Conservation (phyloP, 2,329 filamentous ascomycete species). For the Orbilia blumenaviensis region DNA sequence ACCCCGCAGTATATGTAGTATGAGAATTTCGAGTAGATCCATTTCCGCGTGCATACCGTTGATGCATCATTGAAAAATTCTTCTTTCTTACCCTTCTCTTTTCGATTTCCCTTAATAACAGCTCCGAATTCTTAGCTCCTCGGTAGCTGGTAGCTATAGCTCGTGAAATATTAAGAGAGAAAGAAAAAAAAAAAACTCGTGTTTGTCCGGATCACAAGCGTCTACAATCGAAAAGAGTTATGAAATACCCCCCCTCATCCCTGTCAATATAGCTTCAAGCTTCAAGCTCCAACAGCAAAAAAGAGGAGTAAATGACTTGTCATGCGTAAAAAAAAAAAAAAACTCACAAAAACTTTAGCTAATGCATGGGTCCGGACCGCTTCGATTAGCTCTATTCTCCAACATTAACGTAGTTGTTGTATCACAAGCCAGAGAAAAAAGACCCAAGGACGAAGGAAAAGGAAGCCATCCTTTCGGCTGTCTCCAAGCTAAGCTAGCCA, state of each 20-base stretch:
- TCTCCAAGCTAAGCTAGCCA: neutral
- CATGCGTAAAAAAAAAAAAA: neutral
- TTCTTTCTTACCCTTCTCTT: too few species aligned
- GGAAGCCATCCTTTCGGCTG: neutral
- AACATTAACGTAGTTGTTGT: neutral
- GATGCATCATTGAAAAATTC: neutral
- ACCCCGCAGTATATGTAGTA: conserved; percentile 1
- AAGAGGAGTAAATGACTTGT: conserved; percentile 37
- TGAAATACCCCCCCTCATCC: neutral
- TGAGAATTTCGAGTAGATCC: neutral
- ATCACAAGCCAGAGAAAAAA: conserved; percentile 15
- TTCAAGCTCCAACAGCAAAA: neutral
- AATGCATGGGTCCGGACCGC: conserved; percentile 41
- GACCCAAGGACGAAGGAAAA: neutral
- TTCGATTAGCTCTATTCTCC: neutral
- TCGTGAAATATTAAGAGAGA: too few species aligned
- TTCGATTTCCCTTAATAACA: neutral
- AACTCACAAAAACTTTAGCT: neutral
- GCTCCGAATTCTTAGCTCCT: neutral
- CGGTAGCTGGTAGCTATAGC: neutral
- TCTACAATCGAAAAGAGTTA: neutral
- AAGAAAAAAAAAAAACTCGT: too few species aligned
- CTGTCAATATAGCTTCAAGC: neutral
- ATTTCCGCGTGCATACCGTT: neutral
- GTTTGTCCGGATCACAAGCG: conserved; percentile 10